Evolutionary conservation across 2,329 filamentous ascomycete species (phyloP).

Genomic region (Neonectria sp.): DNA sequence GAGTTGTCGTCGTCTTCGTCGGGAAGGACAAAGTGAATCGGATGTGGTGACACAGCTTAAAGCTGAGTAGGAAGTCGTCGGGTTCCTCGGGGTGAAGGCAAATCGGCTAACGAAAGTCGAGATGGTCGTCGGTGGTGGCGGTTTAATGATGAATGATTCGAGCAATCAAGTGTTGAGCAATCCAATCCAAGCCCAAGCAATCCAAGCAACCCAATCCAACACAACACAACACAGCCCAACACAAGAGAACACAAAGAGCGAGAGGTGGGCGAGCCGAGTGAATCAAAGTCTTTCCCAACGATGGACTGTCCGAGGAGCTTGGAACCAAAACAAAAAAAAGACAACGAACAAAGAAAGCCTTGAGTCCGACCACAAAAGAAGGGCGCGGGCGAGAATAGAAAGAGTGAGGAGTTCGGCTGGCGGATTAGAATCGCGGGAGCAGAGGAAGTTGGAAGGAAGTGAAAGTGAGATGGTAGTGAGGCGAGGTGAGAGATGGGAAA

Average conservation of each 20-base stretch:
- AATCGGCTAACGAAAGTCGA: slow-evolving; percentile 22
- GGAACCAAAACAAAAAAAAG: slow-evolving; percentile 38
- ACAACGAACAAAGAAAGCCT: slow-evolving; percentile 5
- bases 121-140: slow-evolving; percentile 8
- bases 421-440: slow-evolving; percentile 16
- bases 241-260: slow-evolving; percentile 20
- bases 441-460: slow-evolving; percentile 36
- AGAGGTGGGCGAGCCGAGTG: slow-evolving; percentile 19
- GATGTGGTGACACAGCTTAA: slow-evolving; percentile 42
- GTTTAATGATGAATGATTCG: slow-evolving; percentile 16
- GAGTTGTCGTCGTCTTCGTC: slow-evolving; percentile 3
- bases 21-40: slow-evolving; percentile 35
- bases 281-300: slow-evolving; percentile 15
- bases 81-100: slow-evolving; percentile 12
- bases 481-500: slow-evolving; percentile 33
- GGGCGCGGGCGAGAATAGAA: slow-evolving; percentile 26
- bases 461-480: slow-evolving; percentile 31
- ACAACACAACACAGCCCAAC: slow-evolving; percentile 21
- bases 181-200: slow-evolving; percentile 15
- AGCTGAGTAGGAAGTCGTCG: slow-evolving; percentile 25
- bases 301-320: slow-evolving; percentile 27
- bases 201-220: slow-evolving; percentile 18
- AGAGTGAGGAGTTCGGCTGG: slow-evolving; percentile 34
- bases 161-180: slow-evolving; percentile 15
- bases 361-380: slow-evolving; percentile 31